A percentile compares a stretch with the other conserved stretches of the same genome.
Conservation (phyloP, 148 eudicot species). For the Camellia lanceoleosa region DNA sequence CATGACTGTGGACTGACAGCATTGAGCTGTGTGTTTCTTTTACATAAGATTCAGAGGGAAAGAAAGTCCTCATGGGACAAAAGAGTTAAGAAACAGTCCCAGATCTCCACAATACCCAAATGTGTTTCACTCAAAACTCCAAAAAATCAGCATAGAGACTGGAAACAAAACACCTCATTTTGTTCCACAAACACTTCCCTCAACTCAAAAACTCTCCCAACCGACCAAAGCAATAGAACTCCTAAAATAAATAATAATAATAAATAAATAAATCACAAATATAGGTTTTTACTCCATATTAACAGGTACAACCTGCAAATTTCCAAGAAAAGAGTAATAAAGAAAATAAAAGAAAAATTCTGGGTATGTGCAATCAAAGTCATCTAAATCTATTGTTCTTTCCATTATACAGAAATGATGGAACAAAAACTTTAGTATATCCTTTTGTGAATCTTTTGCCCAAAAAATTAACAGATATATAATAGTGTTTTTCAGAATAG, state of each 20-base stretch:
- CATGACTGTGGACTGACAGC: conserved; percentile 90
- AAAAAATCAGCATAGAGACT: conserved; percentile 12
- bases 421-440: not conserved
- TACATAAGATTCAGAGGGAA: conserved; percentile 81
- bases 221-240: not conserved
- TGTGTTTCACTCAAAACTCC: conserved; percentile 25
- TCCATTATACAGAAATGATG: conserved; percentile 10
- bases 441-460: conserved; percentile 14
- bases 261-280: conserved; percentile 5
- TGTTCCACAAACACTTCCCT: conserved; percentile 20
- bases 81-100: conserved; percentile 64
- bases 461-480: conserved; percentile 17
- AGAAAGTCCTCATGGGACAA: conserved; percentile 94
- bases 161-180: conserved; percentile 11
- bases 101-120: conserved; percentile 86
- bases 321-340: not conserved
- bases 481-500: conserved; percentile 14
- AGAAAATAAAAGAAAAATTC: conserved; percentile 5
- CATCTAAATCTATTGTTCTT: not conserved
- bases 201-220: conserved; percentile 4
- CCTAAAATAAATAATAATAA: not conserved
- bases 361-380: conserved; percentile 1
- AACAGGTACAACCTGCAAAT: not conserved
- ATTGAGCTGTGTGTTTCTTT: conserved; percentile 81
- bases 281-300: not conserved